These are phyloP conservation scores for Ustilago curta DNA, from an alignment of 1,284 basidiomycete species.

Conservation along the genomic window DNA sequence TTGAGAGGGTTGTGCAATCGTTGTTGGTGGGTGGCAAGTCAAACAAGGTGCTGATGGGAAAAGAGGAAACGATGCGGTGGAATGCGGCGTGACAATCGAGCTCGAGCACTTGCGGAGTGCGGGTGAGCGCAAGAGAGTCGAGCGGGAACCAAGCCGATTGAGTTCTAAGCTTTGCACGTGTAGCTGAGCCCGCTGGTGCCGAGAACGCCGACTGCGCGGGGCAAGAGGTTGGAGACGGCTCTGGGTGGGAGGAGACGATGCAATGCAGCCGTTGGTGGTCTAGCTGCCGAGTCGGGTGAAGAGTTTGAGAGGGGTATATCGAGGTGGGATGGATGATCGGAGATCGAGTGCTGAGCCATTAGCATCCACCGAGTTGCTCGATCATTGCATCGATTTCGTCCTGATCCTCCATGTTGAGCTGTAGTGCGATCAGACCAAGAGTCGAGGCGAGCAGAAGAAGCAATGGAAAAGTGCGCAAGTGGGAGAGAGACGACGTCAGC, in stretches of 20 bases:
- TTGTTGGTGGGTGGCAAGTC: too few species aligned
- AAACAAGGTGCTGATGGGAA: too few species aligned
- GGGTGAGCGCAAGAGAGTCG: too few species aligned
- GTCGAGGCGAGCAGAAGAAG: not conserved
- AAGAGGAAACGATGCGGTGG: too few species aligned
- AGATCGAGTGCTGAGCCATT: conserved; percentile 3
- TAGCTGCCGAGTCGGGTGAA: not conserved
- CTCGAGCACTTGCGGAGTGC: too few species aligned
- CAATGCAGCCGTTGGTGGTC: not conserved
- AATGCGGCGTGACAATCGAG: too few species aligned
- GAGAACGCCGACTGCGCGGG: too few species aligned
- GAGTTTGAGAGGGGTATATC: conserved; percentile 26
- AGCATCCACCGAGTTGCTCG: conserved; percentile 65
- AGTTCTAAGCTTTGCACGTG: not conserved
- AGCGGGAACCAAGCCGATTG: too few species aligned
- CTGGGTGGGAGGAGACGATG: not conserved
- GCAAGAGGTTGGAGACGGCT: not conserved
- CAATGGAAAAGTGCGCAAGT: not conserved
- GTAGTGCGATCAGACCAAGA: not conserved
- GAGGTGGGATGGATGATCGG: not conserved
- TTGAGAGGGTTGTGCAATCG: too few species aligned
- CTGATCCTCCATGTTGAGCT: conserved; percentile 68
- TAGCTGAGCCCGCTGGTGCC: not conserved
- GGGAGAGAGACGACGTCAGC: not conserved
- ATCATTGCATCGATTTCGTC: conserved; percentile 69